These are phyloP conservation scores for Macroventuria anomochaeta DNA, from an alignment of 2,329 filamentous ascomycete genomes.

Conservation along the genomic window DNA sequence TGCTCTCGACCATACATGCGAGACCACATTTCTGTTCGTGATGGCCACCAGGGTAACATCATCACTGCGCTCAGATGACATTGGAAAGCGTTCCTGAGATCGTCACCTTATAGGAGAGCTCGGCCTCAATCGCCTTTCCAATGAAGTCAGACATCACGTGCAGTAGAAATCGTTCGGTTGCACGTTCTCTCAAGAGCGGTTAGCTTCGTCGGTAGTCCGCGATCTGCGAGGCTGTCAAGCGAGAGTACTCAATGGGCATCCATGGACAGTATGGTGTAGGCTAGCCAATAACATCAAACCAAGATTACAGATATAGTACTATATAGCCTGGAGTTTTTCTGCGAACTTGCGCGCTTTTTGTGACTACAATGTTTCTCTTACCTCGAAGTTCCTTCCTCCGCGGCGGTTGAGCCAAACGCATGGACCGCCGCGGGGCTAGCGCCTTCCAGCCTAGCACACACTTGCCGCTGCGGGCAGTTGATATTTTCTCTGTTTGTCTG, in stretches of 20 bases:
- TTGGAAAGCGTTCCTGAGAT: not conserved
- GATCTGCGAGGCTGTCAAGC: constrained; percentile 22
- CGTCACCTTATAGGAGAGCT: constrained; percentile 2
- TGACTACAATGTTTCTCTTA: constrained; percentile 1
- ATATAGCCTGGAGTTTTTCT: constrained; percentile 10
- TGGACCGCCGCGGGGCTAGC: constrained; percentile 26
- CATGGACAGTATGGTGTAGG: constrained; percentile 13
- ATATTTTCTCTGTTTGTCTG: constrained; percentile 33
- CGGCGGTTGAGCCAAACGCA: constrained; percentile 10
- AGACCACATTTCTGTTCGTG: no score
- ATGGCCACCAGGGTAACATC: not conserved
- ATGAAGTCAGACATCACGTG: constrained; percentile 17
- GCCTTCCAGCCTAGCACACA: constrained; percentile 17
- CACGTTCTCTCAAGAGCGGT: constrained; percentile 22
- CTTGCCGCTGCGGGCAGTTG: constrained; percentile 21
- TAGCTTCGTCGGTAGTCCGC: constrained; percentile 24
- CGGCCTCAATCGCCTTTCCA: constrained; percentile 2
- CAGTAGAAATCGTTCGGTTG: constrained; percentile 22
- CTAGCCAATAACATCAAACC: constrained; percentile 3
- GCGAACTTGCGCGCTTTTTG: not conserved
- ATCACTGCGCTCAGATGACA: not conserved
- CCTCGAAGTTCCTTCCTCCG: not conserved
- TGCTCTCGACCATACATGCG: no score
- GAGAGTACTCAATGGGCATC: constrained; percentile 20
- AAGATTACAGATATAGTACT: not conserved